Evolutionary conservation across 345 rosid genomes (phyloP).

Genomic region (Combretum micranthum): DNA sequence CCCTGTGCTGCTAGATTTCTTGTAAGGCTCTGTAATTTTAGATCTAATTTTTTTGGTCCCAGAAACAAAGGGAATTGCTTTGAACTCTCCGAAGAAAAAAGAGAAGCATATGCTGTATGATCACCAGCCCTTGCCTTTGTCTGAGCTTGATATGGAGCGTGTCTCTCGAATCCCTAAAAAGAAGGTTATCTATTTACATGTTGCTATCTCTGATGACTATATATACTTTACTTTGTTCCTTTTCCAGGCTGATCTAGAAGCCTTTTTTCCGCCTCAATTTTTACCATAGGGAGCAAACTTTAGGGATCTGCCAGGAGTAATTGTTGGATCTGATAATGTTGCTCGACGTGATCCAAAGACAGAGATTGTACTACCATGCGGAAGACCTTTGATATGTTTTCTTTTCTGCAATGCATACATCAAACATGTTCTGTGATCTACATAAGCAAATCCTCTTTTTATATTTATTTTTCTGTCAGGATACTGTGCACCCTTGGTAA

Average conservation of each 20-base stretch:
- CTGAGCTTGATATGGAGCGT: slow-evolving; percentile 58
- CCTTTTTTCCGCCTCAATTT: slow-evolving; percentile 11
- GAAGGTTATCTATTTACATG: slow-evolving; percentile 40
- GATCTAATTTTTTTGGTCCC: slow-evolving; percentile 2
- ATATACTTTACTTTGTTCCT: background rate
- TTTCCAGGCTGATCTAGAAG: background rate
- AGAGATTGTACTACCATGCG: slow-evolving; percentile 55
- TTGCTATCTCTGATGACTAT: slow-evolving; percentile 1
- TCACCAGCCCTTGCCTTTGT: slow-evolving; percentile 49
- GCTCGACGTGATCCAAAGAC: slow-evolving; percentile 48
- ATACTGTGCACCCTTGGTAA: too few species aligned
- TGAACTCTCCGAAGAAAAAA: slow-evolving; percentile 16
- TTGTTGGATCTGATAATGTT: slow-evolving; percentile 61
- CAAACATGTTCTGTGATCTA: background rate
- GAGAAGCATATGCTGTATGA: slow-evolving; percentile 41
- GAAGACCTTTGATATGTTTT: slow-evolving; percentile 65
- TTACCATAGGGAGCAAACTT: slow-evolving; percentile 77
- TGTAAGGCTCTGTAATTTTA: too few species aligned
- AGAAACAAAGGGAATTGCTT: slow-evolving; percentile 59
- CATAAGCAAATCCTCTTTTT: background rate
- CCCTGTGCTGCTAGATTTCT: too few species aligned
- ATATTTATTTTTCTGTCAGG: too few species aligned
- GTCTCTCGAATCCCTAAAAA: slow-evolving; percentile 81
- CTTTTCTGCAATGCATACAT: slow-evolving; percentile 1
- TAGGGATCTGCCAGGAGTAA: slow-evolving; percentile 83